These are phyloP conservation scores for Aureobasidium sp. DNA, from an alignment of 2,329 filamentous ascomycete genomes.

Conservation along the genomic window DNA sequence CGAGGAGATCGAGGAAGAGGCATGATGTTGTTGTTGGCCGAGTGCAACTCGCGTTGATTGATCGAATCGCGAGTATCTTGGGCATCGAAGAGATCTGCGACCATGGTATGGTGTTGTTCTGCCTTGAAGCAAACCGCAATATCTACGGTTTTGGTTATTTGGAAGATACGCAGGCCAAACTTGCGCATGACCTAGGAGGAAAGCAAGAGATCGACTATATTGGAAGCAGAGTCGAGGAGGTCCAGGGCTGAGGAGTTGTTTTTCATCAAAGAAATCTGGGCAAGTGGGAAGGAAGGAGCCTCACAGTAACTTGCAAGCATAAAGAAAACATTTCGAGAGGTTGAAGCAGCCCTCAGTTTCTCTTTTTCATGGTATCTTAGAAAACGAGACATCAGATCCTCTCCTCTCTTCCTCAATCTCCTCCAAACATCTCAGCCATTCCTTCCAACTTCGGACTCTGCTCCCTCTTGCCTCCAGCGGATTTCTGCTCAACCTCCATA, in stretches of 20 bases:
- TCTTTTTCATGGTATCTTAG: not conserved
- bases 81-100: not conserved
- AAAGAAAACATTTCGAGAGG: not conserved
- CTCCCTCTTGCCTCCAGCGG: slow-evolving; percentile 30
- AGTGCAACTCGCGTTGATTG: too few species aligned
- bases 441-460: slow-evolving; percentile 36
- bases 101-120: not conserved
- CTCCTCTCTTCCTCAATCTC: slow-evolving; percentile 8
- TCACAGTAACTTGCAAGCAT: not conserved
- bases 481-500: slow-evolving; percentile 35
- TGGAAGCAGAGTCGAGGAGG: too few species aligned
- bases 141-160: not conserved
- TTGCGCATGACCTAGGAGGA: not conserved
- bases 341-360: too few species aligned
- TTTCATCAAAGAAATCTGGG: not conserved
- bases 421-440: slow-evolving; percentile 40
- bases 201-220: not conserved
- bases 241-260: not conserved
- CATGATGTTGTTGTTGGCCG: not conserved
- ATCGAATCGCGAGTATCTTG: not conserved
- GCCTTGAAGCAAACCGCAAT: not conserved
- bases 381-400: not conserved
- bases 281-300: not conserved
- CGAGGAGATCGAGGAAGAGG: too few species aligned
- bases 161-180: not conserved